Conservation (phyloP, 345 rosid species). For the Eucalyptus erythrocorys region DNA sequence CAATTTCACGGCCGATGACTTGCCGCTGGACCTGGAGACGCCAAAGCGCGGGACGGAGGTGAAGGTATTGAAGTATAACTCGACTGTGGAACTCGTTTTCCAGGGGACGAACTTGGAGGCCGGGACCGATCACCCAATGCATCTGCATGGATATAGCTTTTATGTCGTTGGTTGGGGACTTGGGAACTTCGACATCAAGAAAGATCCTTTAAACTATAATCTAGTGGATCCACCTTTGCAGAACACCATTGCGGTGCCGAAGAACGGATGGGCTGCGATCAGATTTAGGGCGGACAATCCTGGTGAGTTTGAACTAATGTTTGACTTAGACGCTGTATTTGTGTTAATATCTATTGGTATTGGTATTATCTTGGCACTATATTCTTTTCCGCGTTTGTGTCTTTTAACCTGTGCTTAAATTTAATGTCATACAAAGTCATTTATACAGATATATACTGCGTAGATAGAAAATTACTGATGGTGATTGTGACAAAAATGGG, state of each 20-base stretch:
- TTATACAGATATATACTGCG: neutral
- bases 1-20: constrained; percentile 2
- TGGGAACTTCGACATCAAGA: constrained; percentile 6
- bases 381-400: neutral
- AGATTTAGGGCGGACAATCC: constrained; percentile 19
- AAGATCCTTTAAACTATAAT: constrained; percentile 4
- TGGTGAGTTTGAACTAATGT: neutral
- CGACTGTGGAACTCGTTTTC: constrained; percentile 9
- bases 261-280: constrained; percentile 18
- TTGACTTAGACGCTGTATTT: neutral
- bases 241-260: constrained; percentile 13
- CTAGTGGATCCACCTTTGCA: constrained; percentile 14
- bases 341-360: neutral
- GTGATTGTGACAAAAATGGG: neutral
- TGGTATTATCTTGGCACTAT: neutral
- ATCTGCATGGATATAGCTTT: constrained; percentile 15
- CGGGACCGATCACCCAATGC: constrained; percentile 18
- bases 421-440: neutral
- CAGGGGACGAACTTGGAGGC: constrained; percentile 14
- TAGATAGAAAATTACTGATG: neutral
- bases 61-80: neutral
- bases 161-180: constrained; percentile 9
- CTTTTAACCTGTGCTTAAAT: neutral
- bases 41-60: constrained; percentile 6
- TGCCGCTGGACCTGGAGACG: neutral